Evolutionary conservation across 2,329 filamentous ascomycete species (phyloP).

Genomic region (Periconia sp.): DNA sequence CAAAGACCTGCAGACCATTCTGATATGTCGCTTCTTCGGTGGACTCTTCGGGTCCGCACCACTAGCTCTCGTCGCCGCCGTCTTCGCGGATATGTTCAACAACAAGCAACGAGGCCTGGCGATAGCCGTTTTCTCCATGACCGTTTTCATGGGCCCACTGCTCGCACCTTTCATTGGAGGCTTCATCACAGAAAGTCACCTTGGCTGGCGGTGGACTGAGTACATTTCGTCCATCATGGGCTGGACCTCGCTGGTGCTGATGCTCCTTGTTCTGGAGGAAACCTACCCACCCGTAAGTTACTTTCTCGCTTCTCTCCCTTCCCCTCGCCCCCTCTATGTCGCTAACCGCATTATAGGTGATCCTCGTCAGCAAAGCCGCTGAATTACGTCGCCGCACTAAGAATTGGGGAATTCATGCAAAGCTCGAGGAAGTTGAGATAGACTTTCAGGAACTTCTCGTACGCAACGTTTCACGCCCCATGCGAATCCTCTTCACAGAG

Average conservation of each 20-base stretch:
- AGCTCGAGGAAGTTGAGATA: slow-evolving; percentile 56
- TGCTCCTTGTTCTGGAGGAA: slow-evolving; percentile 58
- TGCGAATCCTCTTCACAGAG: slow-evolving; percentile 53
- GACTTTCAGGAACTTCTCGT: slow-evolving; percentile 53
- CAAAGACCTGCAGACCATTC: slow-evolving; percentile 56
- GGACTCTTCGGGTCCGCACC: slow-evolving; percentile 59
- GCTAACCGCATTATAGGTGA: slow-evolving; percentile 12
- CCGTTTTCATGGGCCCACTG: slow-evolving; percentile 54
- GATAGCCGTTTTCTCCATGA: slow-evolving; percentile 55
- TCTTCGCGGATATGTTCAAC: slow-evolving; percentile 61
- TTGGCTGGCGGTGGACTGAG: slow-evolving; percentile 59
- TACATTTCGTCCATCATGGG: slow-evolving; percentile 60
- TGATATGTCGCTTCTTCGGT: slow-evolving; percentile 57
- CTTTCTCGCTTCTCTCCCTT: too few relatives aligned
- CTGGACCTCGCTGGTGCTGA: slow-evolving; percentile 51
- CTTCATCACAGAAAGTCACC: slow-evolving; percentile 50
- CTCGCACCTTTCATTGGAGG: slow-evolving; percentile 56
- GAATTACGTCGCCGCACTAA: slow-evolving; percentile 57
- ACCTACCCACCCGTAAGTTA: slow-evolving; percentile 56
- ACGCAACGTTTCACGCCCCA: slow-evolving; percentile 56
- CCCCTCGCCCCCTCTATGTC: too few relatives aligned
- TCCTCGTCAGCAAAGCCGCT: slow-evolving; percentile 58
- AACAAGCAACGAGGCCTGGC: slow-evolving; percentile 45
- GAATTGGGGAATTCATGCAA: slow-evolving; percentile 66
- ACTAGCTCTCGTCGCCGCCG: slow-evolving; percentile 53